Base-by-base conservation (phyloP, 257 asterid species). In the Nicotiana tabacum region DNA sequence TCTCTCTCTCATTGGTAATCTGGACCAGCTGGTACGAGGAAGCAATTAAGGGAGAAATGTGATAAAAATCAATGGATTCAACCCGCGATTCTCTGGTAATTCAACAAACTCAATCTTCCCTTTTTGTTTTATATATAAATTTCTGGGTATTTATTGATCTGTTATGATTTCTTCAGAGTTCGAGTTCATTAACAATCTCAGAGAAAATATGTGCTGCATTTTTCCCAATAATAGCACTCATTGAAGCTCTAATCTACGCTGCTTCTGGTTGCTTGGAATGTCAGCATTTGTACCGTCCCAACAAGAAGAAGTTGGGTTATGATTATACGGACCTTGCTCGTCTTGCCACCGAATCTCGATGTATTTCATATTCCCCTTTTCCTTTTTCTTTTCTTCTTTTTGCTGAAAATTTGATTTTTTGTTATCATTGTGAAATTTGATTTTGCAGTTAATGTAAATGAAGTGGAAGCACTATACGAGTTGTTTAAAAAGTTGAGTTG, bases 381-480 rank as follows among this genome's bases (percentile, higher is more conserved):
- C 27, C 61, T n/a, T 74, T 61, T 17, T 77, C 61, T 24, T n/a
- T 15, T 2, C 43, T 66, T 60, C 9, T 46, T n/a, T 24, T 30
- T 39, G 18, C 18, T 6, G 7, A 5, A 21, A 27, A 56, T 7
- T 46, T 16, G 30, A 24, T 65, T 74, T 67, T 21, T 21, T 32
- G 4, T 9, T 15, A 6, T 61, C 35, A 33, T 33, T 68, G 58
- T 21, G 43, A 37, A 30, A 24, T 60, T 46, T 81, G 39, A 53
- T 81, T 69, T 4, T 18, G 90, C 94, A 94, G 99, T 94, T 83
- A 83, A 88, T 10, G 87, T 94, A 11, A 92, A 93, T 85, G 99
- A 95, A 86, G 87, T 95, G 81, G 98, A 94, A 84, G 97, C 98
- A 46, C 84, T 95, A 80, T 81, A 89, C 82, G 97, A 95, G 93